Evolutionary conservation across 2,329 filamentous ascomycete species (phyloP).

Genomic region (Fusarium chaquense): DNA sequence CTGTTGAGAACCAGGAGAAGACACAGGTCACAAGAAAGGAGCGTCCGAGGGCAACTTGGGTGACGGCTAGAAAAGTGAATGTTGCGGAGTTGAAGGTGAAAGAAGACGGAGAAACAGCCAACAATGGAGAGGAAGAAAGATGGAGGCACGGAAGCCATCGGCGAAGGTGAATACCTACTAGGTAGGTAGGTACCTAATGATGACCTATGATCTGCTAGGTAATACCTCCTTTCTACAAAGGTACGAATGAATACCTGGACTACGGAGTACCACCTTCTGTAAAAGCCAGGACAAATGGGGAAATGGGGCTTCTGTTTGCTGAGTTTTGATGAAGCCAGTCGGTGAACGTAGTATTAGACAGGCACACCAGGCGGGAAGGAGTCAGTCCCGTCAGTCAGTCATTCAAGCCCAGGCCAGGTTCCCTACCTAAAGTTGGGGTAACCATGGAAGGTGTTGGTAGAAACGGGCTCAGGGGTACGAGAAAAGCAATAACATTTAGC

Average conservation of each 20-base stretch:
- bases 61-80: constrained; percentile 30
- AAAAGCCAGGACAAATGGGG: constrained; percentile 27
- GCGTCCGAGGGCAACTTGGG: constrained; percentile 17
- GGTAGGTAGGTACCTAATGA: no score
- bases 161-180: neutral
- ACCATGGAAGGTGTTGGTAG: constrained; percentile 10
- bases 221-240: no score
- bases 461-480: neutral
- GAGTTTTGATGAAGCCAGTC: constrained; percentile 19
- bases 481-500: constrained; percentile 1
- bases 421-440: constrained; percentile 6
- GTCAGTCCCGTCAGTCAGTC: constrained; percentile 5
- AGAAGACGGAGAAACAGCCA: constrained; percentile 20
- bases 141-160: constrained; percentile 12
- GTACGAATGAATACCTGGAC: neutral
- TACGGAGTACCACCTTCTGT: constrained; percentile 6
- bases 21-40: constrained; percentile 30
- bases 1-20: constrained; percentile 11
- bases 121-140: constrained; percentile 26
- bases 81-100: constrained; percentile 25
- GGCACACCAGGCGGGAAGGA: constrained; percentile 15
- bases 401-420: constrained; percentile 5
- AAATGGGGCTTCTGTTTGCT: constrained; percentile 22
- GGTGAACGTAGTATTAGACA: constrained; percentile 26
- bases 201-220: no score